These are phyloP conservation scores for Globisporangium recalcitrans DNA, from an alignment of 352 stramenopile species.

Conservation along the genomic window DNA sequence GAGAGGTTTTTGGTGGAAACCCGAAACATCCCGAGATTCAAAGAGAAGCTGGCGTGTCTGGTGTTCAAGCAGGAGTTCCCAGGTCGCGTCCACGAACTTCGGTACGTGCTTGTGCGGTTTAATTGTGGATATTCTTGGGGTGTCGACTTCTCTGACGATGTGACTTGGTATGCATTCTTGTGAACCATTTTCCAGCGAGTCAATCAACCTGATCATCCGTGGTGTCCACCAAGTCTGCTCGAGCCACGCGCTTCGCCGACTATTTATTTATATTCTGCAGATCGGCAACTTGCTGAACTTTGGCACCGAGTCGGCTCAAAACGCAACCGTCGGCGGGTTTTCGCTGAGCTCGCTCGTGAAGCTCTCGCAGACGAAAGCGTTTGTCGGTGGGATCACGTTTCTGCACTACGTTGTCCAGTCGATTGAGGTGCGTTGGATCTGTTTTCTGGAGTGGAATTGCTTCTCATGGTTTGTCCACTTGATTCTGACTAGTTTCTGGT, in stretches of 20 bases:
- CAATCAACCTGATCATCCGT: conserved; percentile 69
- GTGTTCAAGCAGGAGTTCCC: conserved; percentile 86
- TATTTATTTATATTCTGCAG: conserved; percentile 87
- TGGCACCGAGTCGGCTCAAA: conserved; percentile 37
- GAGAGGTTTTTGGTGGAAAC: conserved; percentile 80
- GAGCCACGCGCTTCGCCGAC: conserved; percentile 58
- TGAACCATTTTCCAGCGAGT: conserved; percentile 29
- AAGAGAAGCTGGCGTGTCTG: conserved; percentile 66
- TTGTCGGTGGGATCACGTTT: conserved; percentile 76
- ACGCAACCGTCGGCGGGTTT: conserved; percentile 50
- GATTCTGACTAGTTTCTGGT: no score
- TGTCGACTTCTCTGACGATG: background rate
- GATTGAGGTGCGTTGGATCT: conserved; percentile 38
- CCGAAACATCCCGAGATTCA: conserved; percentile 58
- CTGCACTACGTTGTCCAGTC: conserved; percentile 85
- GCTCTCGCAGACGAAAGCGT: conserved; percentile 84
- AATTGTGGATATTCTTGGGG: background rate
- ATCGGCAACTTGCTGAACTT: conserved; percentile 46
- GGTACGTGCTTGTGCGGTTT: conserved; percentile 17
- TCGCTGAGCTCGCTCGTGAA: conserved; percentile 77
- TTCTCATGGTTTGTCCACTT: no score
- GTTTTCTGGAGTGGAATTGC: no score
- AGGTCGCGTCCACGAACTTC: conserved; percentile 64
- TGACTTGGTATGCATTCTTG: background rate
- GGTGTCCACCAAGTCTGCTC: conserved; percentile 78